These are phyloP conservation scores for Dryadomyces quercivorus DNA, from an alignment of 2,329 filamentous ascomycete species.

Conservation along the genomic window DNA sequence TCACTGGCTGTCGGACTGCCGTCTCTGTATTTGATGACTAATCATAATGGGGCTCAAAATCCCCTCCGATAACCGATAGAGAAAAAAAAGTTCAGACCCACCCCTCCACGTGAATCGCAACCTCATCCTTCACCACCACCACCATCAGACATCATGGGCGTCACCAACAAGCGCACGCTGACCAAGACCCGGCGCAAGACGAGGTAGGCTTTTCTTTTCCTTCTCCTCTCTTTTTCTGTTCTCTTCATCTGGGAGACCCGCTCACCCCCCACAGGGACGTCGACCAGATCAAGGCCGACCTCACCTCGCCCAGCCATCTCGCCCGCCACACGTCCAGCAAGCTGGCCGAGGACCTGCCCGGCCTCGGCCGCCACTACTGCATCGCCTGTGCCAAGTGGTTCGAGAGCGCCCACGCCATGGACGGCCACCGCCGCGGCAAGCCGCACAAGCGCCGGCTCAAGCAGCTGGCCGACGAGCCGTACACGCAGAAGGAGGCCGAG, in stretches of 20 bases:
- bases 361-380: constrained; percentile 77
- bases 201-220: constrained; percentile 30
- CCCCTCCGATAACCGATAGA: too few relatives aligned
- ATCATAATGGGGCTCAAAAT: too few relatives aligned
- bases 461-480: constrained; percentile 70
- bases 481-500: constrained; percentile 76
- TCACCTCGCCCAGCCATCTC: constrained; percentile 68
- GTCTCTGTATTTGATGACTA: too few relatives aligned
- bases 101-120: neutral
- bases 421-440: constrained; percentile 71
- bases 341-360: constrained; percentile 75
- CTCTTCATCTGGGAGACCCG: neutral
- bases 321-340: constrained; percentile 67
- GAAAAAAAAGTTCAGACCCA: neutral
- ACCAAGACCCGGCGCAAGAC: constrained; percentile 64
- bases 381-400: constrained; percentile 94
- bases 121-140: neutral
- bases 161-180: constrained; percentile 51
- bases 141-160: constrained; percentile 44
- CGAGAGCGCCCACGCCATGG: constrained; percentile 67
- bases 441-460: constrained; percentile 92
- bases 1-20: too few relatives aligned
- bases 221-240: neutral
- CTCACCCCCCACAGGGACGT: constrained; percentile 52
- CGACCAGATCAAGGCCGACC: constrained; percentile 81